These are phyloP conservation scores for Kwoniella pini DNA, from an alignment of 768 basidiomycete genomes.

Conservation along the genomic window DNA sequence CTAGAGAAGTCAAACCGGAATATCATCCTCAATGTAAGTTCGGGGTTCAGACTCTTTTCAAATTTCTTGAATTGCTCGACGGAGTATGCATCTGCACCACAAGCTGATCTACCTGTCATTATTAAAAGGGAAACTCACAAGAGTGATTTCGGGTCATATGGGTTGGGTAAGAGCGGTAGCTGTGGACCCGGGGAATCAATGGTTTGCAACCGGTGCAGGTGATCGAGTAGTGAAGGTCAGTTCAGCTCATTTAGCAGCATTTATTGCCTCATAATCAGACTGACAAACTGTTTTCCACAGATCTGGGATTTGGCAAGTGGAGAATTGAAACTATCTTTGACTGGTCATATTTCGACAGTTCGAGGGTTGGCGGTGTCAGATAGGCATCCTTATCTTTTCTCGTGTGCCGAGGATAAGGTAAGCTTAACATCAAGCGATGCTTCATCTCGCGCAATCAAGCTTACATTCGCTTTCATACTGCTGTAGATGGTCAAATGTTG, in stretches of 20 bases:
- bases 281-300: constrained; percentile 26
- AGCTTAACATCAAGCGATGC: constrained; percentile 27
- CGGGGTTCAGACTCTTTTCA: too few relatives aligned
- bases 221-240: constrained; percentile 85
- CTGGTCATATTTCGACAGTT: constrained; percentile 96
- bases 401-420: constrained; percentile 97
- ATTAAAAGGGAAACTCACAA: constrained; percentile 73
- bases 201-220: constrained; percentile 98
- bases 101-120: neutral
- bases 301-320: constrained; percentile 98
- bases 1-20: constrained; percentile 87
- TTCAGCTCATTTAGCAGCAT: neutral
- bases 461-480: neutral
- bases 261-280: neutral
- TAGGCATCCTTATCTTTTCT: constrained; percentile 95
- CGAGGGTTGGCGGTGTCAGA: constrained; percentile 88
- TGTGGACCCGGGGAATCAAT: constrained; percentile 96
- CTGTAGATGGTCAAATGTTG: constrained; percentile 99
- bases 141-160: constrained; percentile 95
- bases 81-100: too few relatives aligned
- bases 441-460: neutral
- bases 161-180: constrained; percentile 97
- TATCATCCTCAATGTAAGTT: constrained; percentile 79
- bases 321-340: constrained; percentile 93
- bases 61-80: too few relatives aligned